Conservation (phyloP, 768 basidiomycete genomes). For the Leccinellum albellum region DNA sequence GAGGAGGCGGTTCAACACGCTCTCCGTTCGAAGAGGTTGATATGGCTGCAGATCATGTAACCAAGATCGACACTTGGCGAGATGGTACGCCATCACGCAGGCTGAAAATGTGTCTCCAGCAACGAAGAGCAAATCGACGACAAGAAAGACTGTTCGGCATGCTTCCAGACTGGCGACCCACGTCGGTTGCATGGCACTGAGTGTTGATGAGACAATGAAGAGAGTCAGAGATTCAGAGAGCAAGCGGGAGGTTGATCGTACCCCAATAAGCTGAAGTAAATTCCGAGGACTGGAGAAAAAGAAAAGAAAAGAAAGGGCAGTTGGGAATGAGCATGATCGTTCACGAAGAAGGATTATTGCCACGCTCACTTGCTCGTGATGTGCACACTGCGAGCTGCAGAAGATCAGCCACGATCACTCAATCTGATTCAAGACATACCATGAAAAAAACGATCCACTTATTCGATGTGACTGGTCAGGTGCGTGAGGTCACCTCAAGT, state of each 20-base stretch:
- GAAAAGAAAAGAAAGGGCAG: not conserved
- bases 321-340: not conserved
- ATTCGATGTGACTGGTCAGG: conserved; percentile 14
- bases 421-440: conserved; percentile 5
- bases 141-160: conserved; percentile 7
- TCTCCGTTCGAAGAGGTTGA: conserved; percentile 12
- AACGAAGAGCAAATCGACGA: conserved; percentile 23
- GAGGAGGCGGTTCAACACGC: conserved; percentile 22
- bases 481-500: not conserved
- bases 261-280: conserved; percentile 11
- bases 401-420: not conserved
- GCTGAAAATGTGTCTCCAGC: conserved; percentile 22
- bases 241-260: not conserved
- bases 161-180: conserved; percentile 11
- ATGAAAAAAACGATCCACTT: conserved; percentile 17
- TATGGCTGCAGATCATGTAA: not conserved
- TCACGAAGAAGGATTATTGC: not conserved
- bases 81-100: conserved; percentile 21
- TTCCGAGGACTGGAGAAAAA: conserved; percentile 13
- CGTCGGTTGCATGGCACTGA: conserved; percentile 7
- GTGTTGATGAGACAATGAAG: not conserved
- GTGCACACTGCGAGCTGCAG: conserved; percentile 12
- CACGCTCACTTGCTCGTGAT: conserved; percentile 18
- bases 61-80: conserved; percentile 13
- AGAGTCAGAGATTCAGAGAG: not conserved